Evolutionary conservation across 805 yeast species (phyloP).

Genomic region (Lipomyces sp.): DNA sequence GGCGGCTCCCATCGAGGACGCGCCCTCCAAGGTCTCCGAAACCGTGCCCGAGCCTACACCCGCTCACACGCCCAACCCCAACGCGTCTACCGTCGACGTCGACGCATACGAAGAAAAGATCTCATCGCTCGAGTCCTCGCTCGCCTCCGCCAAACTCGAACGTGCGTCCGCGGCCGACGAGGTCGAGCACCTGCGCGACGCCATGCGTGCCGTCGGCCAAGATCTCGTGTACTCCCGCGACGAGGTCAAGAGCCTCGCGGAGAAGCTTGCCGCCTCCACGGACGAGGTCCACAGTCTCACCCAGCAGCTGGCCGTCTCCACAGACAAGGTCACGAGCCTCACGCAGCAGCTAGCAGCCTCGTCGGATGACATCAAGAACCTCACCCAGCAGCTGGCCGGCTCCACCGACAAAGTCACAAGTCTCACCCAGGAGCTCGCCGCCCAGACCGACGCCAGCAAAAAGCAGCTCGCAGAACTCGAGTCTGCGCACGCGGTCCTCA

Average conservation of each 20-base stretch:
- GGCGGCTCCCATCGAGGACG: constrained; percentile 1
- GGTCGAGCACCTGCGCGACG: constrained; percentile 66
- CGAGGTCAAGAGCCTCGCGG: constrained; percentile 12
- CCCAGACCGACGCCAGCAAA: background rate
- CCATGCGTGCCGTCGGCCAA: constrained; percentile 72
- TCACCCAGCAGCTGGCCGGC: background rate
- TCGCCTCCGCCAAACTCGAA: constrained; percentile 11
- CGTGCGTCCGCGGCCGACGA: constrained; percentile 47
- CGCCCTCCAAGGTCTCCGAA: constrained; percentile 11
- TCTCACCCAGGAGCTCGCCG: background rate
- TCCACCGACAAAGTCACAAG: constrained; percentile 15
- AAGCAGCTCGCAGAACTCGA: constrained; percentile 22
- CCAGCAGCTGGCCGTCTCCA: too few relatives aligned
- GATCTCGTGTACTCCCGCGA: constrained; percentile 72
- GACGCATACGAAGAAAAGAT: constrained; percentile 28
- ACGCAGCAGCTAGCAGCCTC: too few relatives aligned
- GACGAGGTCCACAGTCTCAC: too few relatives aligned
- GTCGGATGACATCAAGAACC: too few relatives aligned
- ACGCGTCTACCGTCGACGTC: constrained; percentile 1
- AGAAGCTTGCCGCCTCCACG: too few relatives aligned
- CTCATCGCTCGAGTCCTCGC: constrained; percentile 5
- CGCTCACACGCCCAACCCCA: constrained; percentile 5
- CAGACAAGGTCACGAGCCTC: too few relatives aligned
- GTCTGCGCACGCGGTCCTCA: constrained; percentile 20
- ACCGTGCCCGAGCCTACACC: constrained; percentile 8